Evolutionary conservation across 2,329 filamentous ascomycete species (phyloP), one percentile per base, ranked within the genome.

Genomic region (Claviceps quebecensis): DNA sequence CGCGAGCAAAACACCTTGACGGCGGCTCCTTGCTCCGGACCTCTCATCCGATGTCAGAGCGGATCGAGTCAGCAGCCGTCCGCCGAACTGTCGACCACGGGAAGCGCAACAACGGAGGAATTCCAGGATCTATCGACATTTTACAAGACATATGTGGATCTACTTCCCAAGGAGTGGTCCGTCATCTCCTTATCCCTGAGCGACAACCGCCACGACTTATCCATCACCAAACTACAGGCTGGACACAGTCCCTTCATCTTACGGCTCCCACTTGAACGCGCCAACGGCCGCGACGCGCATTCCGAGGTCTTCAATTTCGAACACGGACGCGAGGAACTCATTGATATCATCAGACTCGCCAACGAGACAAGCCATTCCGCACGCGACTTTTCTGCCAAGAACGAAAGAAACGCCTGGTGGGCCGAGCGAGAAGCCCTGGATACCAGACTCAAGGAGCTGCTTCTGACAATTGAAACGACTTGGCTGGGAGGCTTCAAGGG

Each of bases 401-500:
- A 83, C 38, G 83, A 85, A 29, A 89, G 87, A 64, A 79, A 79
- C 40, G 82, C 83, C 46, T 98, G 93, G 93, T 98, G 93, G 90
- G 78, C 78, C 4, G 85, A 90, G 62, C 80, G 94, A 14, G 84
- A 93, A 65, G 77, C 77, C 2, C 73, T 98, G 16, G 93, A 98
- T 62, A 69, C 71, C 36, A 81, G 87, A 9, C 74, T 98, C 23
- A 82, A 80, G 55, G 83, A 86, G 48, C 76, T 98, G 9, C 73
- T 98, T 1, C 74, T 82, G 50, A 94, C 88, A 54, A 85, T 98
- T 40, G 91, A 98, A 66, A 84, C 86, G 55, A 83, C 93, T 22
- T 98, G 93, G 93, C 78, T 98, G 5, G 90, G 91, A 47, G 93
- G 93, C 0, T 98, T 98, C 74, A 84, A 83, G 52, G 90, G 91